Base-by-base conservation (phyloP, 1,284 basidiomycete species). In the Xerocomus minutiporus region DNA sequence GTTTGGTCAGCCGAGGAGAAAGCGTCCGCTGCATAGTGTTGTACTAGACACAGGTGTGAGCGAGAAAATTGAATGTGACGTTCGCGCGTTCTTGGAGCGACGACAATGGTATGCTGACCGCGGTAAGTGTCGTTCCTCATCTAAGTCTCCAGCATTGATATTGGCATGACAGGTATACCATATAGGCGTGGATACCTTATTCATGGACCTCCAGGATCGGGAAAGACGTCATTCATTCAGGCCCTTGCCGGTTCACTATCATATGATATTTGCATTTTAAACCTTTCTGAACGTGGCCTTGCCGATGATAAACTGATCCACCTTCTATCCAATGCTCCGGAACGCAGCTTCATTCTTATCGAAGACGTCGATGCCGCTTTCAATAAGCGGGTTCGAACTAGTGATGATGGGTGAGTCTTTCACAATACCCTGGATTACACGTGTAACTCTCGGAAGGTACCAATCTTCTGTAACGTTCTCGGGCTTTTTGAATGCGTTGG, bases 351-450 rank as follows among this genome's bases (percentile, higher is more conserved):
- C 61, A 79, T 99, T 38, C 80, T 99, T 25, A 90, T 99, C 40
- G 97, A 99, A 70, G 97, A 99, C 61, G 84, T 99, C 8, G 97
- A 99, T 67, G 94, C 95, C n/a, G 97, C 95, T 0, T 99, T 99
- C 71, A 91, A 91, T 61, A 89, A 91, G 59, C 86, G 94, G 25
- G 86, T 91, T 5, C 92, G 91, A 69, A 91, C 88, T 1, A 83
- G 81, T 53, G 93, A 91, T 64, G 93, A 97, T 62, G 94, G 93
- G 89, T 93, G 64, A 66, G 77, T 64, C 29, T 8, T 48, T 25
- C 26, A 50, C 39, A 7, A n/a, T 25, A 17, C 54, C 35, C 36
- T 26, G 31, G 1, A 28, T 8, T 43, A 28, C 57, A 46, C 28
- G 50, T 25, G 59, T 48, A 65, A 60, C 39, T 42, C 51, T 23